Percentiles rank a stretch among this genome's conserved stretches.
phyloP scores from a whole-genome alignment of 1,284 basidiomycete species.

The Ceratobasidium sp. region DNA sequence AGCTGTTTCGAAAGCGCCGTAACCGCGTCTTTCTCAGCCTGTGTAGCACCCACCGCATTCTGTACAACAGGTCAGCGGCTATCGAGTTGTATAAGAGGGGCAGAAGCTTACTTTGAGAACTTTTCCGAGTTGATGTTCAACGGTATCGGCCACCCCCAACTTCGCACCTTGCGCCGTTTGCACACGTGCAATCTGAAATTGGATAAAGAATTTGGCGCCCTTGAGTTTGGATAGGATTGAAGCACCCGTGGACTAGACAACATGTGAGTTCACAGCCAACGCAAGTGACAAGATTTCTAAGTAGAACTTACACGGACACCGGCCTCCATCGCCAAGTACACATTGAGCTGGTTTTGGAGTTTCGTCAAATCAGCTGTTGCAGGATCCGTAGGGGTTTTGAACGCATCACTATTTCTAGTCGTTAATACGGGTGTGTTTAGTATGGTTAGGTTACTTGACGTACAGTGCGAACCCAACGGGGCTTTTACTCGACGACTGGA shows the following conservation, averaged over 20 bases:
- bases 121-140: slow-evolving; percentile 51
- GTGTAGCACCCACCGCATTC: slow-evolving; percentile 47
- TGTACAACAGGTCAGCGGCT: slow-evolving; percentile 8
- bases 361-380: slow-evolving; percentile 45
- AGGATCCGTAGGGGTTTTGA: slow-evolving; percentile 47
- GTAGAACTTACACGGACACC: slow-evolving; percentile 46
- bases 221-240: slow-evolving; percentile 47
- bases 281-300: no score
- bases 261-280: not conserved
- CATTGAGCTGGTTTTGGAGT: slow-evolving; percentile 50
- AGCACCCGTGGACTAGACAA: slow-evolving; percentile 29
- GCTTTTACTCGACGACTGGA: slow-evolving; percentile 46
- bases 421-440: not conserved
- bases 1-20: slow-evolving; percentile 43
- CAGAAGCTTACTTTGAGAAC: slow-evolving; percentile 45
- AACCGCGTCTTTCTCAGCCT: slow-evolving; percentile 47
- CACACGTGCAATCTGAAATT: slow-evolving; percentile 51
- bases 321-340: slow-evolving; percentile 50
- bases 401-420: slow-evolving; percentile 27
- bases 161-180: slow-evolving; percentile 46
- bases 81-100: not conserved
- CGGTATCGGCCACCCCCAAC: slow-evolving; percentile 48
- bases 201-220: slow-evolving; percentile 51
- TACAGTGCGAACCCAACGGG: slow-evolving; percentile 50
- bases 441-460: not conserved